Evolutionary conservation across 2,329 filamentous ascomycete genomes (phyloP), one percentile per base, ranked within the genome.

Genomic region (Hymenoscyphus occultus): DNA sequence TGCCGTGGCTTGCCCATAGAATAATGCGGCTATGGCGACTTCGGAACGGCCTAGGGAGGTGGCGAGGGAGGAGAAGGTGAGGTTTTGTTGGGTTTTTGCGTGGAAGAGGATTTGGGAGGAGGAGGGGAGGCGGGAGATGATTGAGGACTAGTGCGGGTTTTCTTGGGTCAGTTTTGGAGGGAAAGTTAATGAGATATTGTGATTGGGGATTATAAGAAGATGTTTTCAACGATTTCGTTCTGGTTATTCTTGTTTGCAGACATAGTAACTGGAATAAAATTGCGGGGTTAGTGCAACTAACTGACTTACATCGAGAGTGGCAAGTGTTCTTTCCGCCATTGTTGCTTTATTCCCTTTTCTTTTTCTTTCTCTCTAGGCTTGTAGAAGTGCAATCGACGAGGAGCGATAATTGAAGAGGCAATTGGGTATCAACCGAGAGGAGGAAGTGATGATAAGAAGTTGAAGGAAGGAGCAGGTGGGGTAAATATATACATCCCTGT

Each of bases 11-110:
- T 95, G 92, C 39, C 93, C 93, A 77, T 97, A 97, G 83, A 97
- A 97, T 68, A 97, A 81, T 1, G 93, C 93, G 2, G 93, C 93
- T 3, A 90, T 86, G 51, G 92, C 91, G n/a, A 97, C 92, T 78
- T 97, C 93, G 73, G 88, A 88, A 64, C 93, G 91, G 60, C 88
- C 90, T 56, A 97, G 83, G 39, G 87, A 82, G 70, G 87, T 79
- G 61, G 86, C 91, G 73, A 97, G 93, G 56, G 85, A 80, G 76
- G 92, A 91, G 75, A 97, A 97, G 73, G 83, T 91, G 42, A 96
- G 84, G 70, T 86, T 83, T 78, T 90, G 90, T 64, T 79, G 76
- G 59, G 91, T 88, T 79, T 97, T 97, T 70, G 90, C 92, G 42
- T 86, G 83, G 79, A 96, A 96, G 68, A 97, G 89, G 5, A 87